phyloP scores from a whole-genome alignment of 108 stramenopile species.

The Conticribra weissflogii region DNA sequence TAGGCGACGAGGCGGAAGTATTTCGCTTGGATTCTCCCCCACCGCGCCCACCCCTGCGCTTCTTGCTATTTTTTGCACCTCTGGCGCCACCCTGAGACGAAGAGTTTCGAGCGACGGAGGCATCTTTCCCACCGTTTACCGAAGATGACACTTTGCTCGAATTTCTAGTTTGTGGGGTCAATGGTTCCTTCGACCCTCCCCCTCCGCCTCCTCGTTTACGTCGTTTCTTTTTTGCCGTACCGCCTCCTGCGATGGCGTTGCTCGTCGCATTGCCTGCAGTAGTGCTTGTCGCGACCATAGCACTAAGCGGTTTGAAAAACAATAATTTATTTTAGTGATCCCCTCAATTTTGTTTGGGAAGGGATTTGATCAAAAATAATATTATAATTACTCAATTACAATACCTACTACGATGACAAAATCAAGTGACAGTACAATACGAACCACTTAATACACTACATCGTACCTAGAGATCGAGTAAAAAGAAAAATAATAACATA shows the following conservation, averaged over 20 bases:
- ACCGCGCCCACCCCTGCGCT: constrained; percentile 1
- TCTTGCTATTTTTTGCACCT: constrained; percentile 1
- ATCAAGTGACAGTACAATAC: no score
- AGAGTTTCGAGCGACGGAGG: not conserved
- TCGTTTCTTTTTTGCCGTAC: not conserved
- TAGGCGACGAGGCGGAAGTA: constrained; percentile 25
- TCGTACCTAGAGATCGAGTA: no score
- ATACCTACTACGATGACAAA: no score
- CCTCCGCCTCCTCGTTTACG: not conserved
- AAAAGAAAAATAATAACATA: no score
- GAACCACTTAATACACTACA: no score
- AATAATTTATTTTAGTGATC: no score
- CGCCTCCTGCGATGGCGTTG: not conserved
- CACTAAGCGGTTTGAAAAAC: no score
- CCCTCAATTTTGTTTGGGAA: no score
- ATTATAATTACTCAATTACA: no score
- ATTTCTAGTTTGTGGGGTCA: not conserved
- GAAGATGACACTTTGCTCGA: constrained; percentile 12
- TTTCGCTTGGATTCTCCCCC: constrained; percentile 10
- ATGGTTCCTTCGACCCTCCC: not conserved
- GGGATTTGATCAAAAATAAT: no score
- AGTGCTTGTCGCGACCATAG: no score
- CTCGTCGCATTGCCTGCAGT: not conserved
- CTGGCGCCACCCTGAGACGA: constrained; percentile 9
- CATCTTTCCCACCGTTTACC: not conserved